Evolutionary conservation across 2,329 filamentous ascomycete species (phyloP).

Genomic region (Orbilia quercus): DNA sequence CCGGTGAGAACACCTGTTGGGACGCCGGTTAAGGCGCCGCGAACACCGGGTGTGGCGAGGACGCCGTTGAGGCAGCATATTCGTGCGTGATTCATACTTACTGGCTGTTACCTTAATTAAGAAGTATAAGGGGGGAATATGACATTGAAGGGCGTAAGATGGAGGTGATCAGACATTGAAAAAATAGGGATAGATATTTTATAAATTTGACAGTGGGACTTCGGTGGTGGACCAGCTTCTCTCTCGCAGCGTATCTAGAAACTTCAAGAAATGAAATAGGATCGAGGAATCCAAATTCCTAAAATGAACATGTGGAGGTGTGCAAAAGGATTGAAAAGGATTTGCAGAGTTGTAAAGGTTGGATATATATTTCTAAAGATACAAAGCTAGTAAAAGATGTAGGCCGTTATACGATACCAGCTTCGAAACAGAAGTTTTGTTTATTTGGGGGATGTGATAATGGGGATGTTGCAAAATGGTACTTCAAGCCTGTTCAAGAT

Average conservation of each 20-base stretch:
- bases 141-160: too few species aligned
- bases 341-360: constrained; percentile 18
- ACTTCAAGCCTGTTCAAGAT: constrained; percentile 26
- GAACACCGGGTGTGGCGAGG: constrained; percentile 33
- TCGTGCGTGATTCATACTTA: constrained; percentile 29
- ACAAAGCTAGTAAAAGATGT: constrained; percentile 22
- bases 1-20: constrained; percentile 48
- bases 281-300: constrained; percentile 62
- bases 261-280: constrained; percentile 62
- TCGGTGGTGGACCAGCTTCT: neutral
- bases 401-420: constrained; percentile 57
- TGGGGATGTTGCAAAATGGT: constrained; percentile 15
- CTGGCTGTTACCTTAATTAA: neutral
- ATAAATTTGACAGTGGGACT: neutral
- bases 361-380: constrained; percentile 45
- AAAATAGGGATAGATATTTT: constrained; percentile 2
- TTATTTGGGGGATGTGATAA: too few species aligned
- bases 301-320: constrained; percentile 62
- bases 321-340: constrained; percentile 45
- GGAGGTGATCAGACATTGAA: constrained; percentile 23
- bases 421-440: constrained; percentile 31
- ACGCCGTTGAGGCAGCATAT: constrained; percentile 33
- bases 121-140: neutral
- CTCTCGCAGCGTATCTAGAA: constrained; percentile 21
- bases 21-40: constrained; percentile 49